phyloP scores from a whole-genome alignment of 2,329 filamentous ascomycete genomes.

The Rhynchosporium graminicola region DNA sequence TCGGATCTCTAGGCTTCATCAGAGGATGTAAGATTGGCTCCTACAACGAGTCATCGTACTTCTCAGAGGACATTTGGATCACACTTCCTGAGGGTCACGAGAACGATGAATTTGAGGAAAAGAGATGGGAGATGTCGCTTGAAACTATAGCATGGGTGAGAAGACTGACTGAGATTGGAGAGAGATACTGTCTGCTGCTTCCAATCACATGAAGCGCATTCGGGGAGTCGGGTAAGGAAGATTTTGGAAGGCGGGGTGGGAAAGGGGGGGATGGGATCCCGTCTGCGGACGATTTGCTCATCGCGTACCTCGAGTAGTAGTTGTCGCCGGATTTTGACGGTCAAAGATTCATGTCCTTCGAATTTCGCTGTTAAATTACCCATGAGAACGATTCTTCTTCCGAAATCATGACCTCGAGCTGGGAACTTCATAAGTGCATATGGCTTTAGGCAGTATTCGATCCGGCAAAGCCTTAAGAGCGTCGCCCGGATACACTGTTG shows the following conservation, averaged over 20 bases:
- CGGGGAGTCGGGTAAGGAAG: not conserved
- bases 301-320: not conserved
- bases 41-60: not conserved
- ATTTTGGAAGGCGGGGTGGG: not conserved
- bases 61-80: slow-evolving; percentile 1
- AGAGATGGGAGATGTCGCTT: not conserved
- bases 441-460: not conserved
- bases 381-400: not conserved
- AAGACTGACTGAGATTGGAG: not conserved
- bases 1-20: not conserved
- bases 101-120: not conserved
- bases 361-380: not conserved
- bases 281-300: not conserved
- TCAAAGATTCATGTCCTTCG: not conserved
- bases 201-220: slow-evolving; percentile 1
- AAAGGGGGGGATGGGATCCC: not conserved
- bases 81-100: not conserved
- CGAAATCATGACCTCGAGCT: too few species aligned
- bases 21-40: not conserved
- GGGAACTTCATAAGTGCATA: too few species aligned
- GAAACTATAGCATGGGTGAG: not conserved
- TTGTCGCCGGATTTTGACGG: not conserved
- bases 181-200: not conserved
- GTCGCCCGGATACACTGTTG: not conserved
- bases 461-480: not conserved